Conservation (phyloP, 2,329 filamentous ascomycete species). For the Pseudopithomyces chartarum region DNA sequence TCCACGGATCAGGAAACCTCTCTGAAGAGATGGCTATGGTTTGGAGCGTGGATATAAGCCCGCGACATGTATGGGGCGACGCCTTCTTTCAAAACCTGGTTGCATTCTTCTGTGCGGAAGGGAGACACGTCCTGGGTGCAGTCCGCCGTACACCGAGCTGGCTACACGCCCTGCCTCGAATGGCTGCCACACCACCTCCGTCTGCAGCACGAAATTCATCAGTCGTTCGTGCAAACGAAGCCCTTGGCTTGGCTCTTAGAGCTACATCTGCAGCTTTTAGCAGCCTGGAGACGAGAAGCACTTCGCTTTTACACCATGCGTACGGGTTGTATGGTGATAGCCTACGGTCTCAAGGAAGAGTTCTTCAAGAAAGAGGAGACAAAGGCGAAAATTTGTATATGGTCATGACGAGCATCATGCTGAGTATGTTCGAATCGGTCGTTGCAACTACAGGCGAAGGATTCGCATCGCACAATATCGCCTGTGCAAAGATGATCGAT, state of each 20-base stretch:
- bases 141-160: constrained; percentile 16
- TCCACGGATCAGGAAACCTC: background rate
- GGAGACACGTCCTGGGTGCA: constrained; percentile 13
- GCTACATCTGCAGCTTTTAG: constrained; percentile 25
- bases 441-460: constrained; percentile 20
- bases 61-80: constrained; percentile 17
- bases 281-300: constrained; percentile 17
- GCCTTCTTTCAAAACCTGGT: constrained; percentile 25
- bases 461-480: constrained; percentile 23
- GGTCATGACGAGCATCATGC: constrained; percentile 26
- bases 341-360: constrained; percentile 10
- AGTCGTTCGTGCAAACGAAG: constrained; percentile 10
- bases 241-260: constrained; percentile 18
- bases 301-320: constrained; percentile 16
- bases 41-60: constrained; percentile 6
- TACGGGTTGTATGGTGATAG: constrained; percentile 22
- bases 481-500: constrained; percentile 25
- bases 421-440: constrained; percentile 26
- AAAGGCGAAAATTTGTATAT: constrained; percentile 18
- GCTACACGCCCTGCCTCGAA: constrained; percentile 20
- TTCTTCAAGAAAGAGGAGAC: constrained; percentile 8
- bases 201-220: background rate
- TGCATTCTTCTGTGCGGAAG: constrained; percentile 21
- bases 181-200: constrained; percentile 11
- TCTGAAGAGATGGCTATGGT: constrained; percentile 10